Base-by-base conservation (phyloP, 192 early-diverging fungal species). In the Umbelopsis sp. region DNA sequence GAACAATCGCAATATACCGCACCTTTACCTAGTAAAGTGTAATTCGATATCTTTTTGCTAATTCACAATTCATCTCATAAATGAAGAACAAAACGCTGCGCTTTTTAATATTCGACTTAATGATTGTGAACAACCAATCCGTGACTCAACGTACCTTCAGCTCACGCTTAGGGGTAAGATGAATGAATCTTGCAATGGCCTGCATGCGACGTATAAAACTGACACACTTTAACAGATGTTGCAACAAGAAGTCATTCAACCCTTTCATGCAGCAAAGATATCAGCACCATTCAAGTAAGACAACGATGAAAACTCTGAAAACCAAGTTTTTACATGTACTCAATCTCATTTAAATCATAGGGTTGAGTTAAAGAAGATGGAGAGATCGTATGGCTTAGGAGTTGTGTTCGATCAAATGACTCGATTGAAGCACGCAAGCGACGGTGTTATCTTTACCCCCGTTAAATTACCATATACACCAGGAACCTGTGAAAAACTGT, bases 371-470 rank as follows among this genome's bases (percentile, higher is more conserved):
- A 89, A 89, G 44, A 76, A 78, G 7, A 86, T 87, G 85, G 79
- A 89, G 65, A 73, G 82, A 18, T 81, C 88, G 3, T 89, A 89
- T 71, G 82, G 83, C 23, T 52, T 86, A 21, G 78, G 71, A 37
- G 25, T 80, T 20, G 82, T 93, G 23, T 84, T 93, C 50, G 85
- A 90, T 55, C 77, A 86, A 45, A 91, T 91, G n/a, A 80, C 84
- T 20, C 77, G 74, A 35, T 78, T 88, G 49, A 85, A 87, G 22
- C 90, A 92, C 71, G 87, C 84, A 55, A 88, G 80, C 20, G 90
- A 93, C 48, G 90, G 91, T 0, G 72, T 93, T 22, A 87, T 93
- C 37, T 93, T 91, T 78, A 90, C 88, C 3, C 87, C 89, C 48
- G 86, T 87, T 2, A 81, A 78, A 48, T 81, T 73, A 23, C 84